Base-by-base conservation (phyloP, 2,329 filamentous ascomycete genomes). In the Fusarium sambucinum region DNA sequence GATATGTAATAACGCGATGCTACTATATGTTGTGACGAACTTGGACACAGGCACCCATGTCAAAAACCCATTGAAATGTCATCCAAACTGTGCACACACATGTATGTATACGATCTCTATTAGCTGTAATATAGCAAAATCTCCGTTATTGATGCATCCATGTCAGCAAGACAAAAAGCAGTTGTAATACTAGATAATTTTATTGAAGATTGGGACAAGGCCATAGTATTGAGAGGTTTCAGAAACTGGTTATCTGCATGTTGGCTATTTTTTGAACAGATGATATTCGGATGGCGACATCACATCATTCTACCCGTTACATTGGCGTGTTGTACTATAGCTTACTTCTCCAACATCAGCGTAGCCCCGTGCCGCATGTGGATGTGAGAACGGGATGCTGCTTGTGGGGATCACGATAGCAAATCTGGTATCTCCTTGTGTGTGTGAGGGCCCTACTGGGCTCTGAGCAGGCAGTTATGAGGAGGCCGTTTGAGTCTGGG, bases 331-430 rank as follows among this genome's bases (percentile, higher is more conserved):
- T 50, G 47, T 54, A 56, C 48, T 46, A 42, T 48, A 55, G 33
- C 59, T 41, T 52, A 41, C 48, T 59, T 46, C 52, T 54, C 51
- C 51, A 53, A 40, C 53, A 58, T 66, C 66, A 69, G 61, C 52
- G 25, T 35, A 54, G 45, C 51, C 45, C 66, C 66, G 66, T 69
- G 71, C 66, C 61, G 66, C 51, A 72, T 50, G 40, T 25, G 54
- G 40, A 53, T 55, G 47, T 37, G 33, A 59, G 59, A 66, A 68
- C 58, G 62, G 62, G 23, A 53, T 60, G 52, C 47, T 48, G 57
- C 57, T 58, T 63, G 68, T 73, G 67, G 57, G 66, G 70, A 69
- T 73, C 48, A 47, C 30, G 67, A 71, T 72, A 71, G 55, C 67
- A 67, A 66, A 67, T 55, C 57, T 70, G 53, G 53, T 64, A 46